A percentile compares a stretch with the other conserved stretches of the same genome.
These are phyloP conservation scores for Talaromyces funiculosus DNA, from an alignment of 2,329 filamentous ascomycete genomes.

Conservation along the genomic window DNA sequence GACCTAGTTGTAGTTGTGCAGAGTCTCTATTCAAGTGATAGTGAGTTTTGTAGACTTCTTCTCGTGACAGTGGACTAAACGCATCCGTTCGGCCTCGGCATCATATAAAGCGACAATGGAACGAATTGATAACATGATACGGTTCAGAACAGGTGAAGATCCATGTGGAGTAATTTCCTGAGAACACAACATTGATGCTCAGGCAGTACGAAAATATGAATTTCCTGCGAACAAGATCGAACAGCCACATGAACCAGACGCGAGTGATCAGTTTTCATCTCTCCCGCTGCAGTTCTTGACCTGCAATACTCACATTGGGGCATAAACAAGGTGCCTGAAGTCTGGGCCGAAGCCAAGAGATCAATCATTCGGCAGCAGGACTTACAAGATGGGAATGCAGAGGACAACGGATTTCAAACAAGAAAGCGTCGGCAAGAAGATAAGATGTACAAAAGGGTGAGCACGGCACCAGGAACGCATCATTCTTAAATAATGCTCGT, in stretches of 20 bases:
- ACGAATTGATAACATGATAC: too few species aligned
- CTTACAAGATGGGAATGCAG: not conserved
- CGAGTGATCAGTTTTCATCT: slow-evolving; percentile 4
- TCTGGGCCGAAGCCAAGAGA: slow-evolving; percentile 4
- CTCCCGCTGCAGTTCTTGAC: slow-evolving; percentile 5
- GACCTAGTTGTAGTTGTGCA: too few species aligned
- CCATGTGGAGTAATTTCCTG: too few species aligned
- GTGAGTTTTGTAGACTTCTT: too few species aligned
- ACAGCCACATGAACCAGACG: not conserved
- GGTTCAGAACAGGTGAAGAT: too few species aligned
- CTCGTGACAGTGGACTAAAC: too few species aligned
- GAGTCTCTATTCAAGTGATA: too few species aligned
- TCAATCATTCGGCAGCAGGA: not conserved
- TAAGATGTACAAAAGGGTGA: not conserved
- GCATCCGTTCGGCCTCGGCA: too few species aligned
- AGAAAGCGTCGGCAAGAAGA: not conserved
- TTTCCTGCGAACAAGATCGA: slow-evolving; percentile 2
- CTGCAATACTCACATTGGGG: slow-evolving; percentile 1
- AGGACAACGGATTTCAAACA: not conserved
- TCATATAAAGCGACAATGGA: too few species aligned
- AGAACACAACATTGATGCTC: too few species aligned
- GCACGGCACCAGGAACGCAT: not conserved
- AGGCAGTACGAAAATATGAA: too few species aligned
- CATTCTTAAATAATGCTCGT: too few species aligned
- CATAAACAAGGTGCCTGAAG: slow-evolving; percentile 2